A percentile compares a stretch with the other conserved stretches of the same genome.
These are phyloP conservation scores for Tulasnella sp. DNA, from an alignment of 768 basidiomycete species.

Conservation along the genomic window DNA sequence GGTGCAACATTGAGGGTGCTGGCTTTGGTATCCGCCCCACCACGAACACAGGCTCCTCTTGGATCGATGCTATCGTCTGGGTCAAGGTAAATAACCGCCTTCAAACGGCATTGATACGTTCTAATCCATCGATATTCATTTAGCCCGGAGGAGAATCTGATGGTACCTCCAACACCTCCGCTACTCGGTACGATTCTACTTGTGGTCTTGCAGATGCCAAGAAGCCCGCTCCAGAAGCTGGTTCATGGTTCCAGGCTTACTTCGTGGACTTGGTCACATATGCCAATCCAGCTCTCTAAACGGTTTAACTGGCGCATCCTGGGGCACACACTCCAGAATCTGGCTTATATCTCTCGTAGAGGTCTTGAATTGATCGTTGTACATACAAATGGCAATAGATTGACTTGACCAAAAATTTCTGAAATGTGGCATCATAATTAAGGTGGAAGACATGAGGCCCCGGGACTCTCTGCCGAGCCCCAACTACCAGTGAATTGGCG, in stretches of 20 bases:
- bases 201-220: conserved; percentile 13
- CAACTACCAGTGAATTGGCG: no score
- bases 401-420: no score
- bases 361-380: no score
- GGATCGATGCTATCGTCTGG: conserved; percentile 52
- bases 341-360: no score
- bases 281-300: conserved; percentile 11
- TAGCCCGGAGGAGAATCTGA: conserved; percentile 17
- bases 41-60: conserved; percentile 35
- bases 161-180: conserved; percentile 12
- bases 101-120: no score
- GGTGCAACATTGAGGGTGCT: conserved; percentile 53
- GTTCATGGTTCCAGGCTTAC: conserved; percentile 16
- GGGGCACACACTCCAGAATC: no score
- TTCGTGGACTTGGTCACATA: conserved; percentile 14
- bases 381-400: no score
- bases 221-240: conserved; percentile 14
- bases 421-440: no score
- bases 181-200: conserved; percentile 13
- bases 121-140: no score
- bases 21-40: conserved; percentile 52
- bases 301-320: no score
- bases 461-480: no score
- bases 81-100: conserved; percentile 27
- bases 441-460: no score